Percentiles rank a stretch among this genome's conserved stretches.
These are phyloP conservation scores for Coemansia sp. DNA, from an alignment of 192 early-diverging fungal species.

Conservation along the genomic window DNA sequence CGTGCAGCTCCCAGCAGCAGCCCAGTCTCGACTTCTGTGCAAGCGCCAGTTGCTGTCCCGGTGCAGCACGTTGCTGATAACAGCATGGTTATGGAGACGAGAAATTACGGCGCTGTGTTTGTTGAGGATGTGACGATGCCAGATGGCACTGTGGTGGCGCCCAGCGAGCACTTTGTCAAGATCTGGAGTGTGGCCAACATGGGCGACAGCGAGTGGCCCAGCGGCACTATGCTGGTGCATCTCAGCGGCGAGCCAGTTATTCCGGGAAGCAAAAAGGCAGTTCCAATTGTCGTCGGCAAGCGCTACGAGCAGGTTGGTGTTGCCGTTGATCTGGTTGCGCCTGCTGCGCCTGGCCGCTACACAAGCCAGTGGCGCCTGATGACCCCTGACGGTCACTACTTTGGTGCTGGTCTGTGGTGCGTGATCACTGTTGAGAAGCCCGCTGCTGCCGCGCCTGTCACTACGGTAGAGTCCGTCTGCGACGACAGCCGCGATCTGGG, in stretches of 20 bases:
- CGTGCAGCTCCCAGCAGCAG: neutral
- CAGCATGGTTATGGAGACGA: slow-evolving; percentile 19
- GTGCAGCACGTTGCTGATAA: slow-evolving; percentile 1
- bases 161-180: slow-evolving; percentile 63
- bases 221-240: slow-evolving; percentile 57
- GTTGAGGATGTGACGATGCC: slow-evolving; percentile 69
- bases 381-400: slow-evolving; percentile 59
- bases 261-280: slow-evolving; percentile 41
- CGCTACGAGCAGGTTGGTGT: slow-evolving; percentile 59
- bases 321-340: slow-evolving; percentile 66
- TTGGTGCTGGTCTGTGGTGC: slow-evolving; percentile 71
- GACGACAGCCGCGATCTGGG: neutral
- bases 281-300: slow-evolving; percentile 53
- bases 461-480: neutral
- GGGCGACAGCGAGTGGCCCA: slow-evolving; percentile 62
- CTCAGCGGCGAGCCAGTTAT: slow-evolving; percentile 58
- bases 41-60: neutral
- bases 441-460: neutral
- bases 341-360: slow-evolving; percentile 59
- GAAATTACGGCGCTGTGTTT: slow-evolving; percentile 51
- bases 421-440: slow-evolving; percentile 56
- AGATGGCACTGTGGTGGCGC: slow-evolving; percentile 59
- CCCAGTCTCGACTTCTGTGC: neutral
- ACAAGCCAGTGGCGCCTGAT: slow-evolving; percentile 65
- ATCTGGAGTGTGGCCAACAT: slow-evolving; percentile 71